A percentile compares a stretch with the other conserved stretches of the same genome.
phyloP scores from a whole-genome alignment of 2,329 filamentous ascomycete species.

The Paecilomyces sp. region DNA sequence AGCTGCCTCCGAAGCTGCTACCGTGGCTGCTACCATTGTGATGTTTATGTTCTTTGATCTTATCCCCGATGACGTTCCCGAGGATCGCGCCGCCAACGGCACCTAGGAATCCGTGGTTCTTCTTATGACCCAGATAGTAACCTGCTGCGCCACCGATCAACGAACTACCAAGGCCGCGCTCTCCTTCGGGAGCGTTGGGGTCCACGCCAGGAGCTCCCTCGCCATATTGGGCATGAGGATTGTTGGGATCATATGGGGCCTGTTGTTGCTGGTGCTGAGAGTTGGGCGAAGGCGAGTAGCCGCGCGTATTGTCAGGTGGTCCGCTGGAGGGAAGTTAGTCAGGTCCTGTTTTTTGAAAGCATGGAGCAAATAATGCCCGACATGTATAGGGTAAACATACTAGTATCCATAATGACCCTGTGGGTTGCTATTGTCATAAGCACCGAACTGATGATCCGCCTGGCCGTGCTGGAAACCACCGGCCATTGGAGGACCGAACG shows the following conservation, averaged over 20 bases:
- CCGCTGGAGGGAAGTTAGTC: neutral
- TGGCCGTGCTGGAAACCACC: constrained; percentile 45
- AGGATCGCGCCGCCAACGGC: constrained; percentile 51
- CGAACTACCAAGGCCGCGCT: constrained; percentile 52
- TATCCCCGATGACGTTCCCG: constrained; percentile 50
- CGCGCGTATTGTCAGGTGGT: constrained; percentile 1
- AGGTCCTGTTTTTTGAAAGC: neutral
- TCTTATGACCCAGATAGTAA: constrained; percentile 50
- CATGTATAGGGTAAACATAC: constrained; percentile 9
- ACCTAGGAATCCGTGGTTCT: constrained; percentile 51
- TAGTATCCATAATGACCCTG: constrained; percentile 30
- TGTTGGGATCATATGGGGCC: neutral
- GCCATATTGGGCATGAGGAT: constrained; percentile 5
- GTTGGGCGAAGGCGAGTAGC: constrained; percentile 2
- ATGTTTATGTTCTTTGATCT: constrained; percentile 39
- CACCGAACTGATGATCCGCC: constrained; percentile 24
- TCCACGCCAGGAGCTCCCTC: constrained; percentile 22
- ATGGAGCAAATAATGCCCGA: neutral
- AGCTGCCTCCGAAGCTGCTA: constrained; percentile 12
- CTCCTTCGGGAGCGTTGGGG: constrained; percentile 42
- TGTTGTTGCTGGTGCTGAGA: constrained; percentile 11
- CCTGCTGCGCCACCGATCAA: constrained; percentile 52
- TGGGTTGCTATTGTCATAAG: constrained; percentile 25
- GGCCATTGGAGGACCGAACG: constrained; percentile 27
- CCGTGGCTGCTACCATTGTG: constrained; percentile 12